Conservation (phyloP, 352 stramenopile species). For the Thraustochytrium sp. region DNA sequence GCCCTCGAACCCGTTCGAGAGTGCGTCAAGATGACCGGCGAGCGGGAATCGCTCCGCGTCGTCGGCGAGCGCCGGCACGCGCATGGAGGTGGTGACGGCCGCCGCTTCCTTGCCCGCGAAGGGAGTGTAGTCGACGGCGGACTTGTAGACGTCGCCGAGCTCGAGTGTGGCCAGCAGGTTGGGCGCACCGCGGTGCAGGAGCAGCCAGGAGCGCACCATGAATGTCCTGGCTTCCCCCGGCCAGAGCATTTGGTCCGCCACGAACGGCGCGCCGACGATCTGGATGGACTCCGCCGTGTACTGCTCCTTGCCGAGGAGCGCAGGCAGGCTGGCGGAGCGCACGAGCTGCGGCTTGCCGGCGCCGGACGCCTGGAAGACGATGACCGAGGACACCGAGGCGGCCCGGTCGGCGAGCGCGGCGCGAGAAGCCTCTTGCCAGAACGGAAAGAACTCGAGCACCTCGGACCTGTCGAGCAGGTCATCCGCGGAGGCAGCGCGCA, state of each 20-base stretch:
- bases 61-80: background rate
- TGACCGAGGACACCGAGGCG: background rate
- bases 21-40: background rate
- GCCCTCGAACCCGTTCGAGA: background rate
- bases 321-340: background rate
- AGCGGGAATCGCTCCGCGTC: background rate
- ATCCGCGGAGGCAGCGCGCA: background rate
- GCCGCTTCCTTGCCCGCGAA: background rate
- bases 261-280: slow-evolving; percentile 6
- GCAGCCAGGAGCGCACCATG: slow-evolving; percentile 20
- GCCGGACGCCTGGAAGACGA: background rate
- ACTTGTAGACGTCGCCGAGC: background rate
- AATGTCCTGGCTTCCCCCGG: background rate
- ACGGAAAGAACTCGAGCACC: background rate
- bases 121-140: background rate
- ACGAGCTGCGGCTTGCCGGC: slow-evolving; percentile 19
- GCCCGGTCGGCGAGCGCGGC: background rate
- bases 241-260: background rate
- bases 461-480: background rate
- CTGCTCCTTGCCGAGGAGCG: background rate
- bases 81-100: background rate
- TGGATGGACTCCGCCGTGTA: background rate
- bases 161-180: background rate
- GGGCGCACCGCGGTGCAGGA: background rate
- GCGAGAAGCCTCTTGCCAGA: background rate